A percentile compares a stretch with the other conserved stretches of the same genome.
Evolutionary conservation across 1,284 basidiomycete species (phyloP).

Genomic region (Nidula niveotomentosa): DNA sequence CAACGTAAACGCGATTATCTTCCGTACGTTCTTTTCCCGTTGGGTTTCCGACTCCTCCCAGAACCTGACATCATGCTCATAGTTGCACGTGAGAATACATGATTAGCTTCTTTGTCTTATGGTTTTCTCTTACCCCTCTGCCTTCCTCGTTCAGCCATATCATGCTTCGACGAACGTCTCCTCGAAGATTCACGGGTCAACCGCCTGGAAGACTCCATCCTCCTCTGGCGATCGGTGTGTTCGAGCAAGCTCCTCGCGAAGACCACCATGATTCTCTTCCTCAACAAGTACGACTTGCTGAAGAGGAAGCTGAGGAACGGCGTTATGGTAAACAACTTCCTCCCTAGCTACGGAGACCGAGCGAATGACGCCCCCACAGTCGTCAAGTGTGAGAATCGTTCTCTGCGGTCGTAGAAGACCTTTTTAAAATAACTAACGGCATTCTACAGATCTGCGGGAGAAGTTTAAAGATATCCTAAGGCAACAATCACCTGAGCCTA

Average conservation of each 20-base stretch:
- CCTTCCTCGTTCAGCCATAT: slow-evolving; percentile 44
- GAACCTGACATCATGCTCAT: background rate
- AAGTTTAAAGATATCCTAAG: slow-evolving; percentile 60
- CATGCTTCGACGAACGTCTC: slow-evolving; percentile 64
- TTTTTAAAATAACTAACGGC: no score
- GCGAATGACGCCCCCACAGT: slow-evolving; percentile 52
- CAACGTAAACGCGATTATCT: slow-evolving; percentile 64
- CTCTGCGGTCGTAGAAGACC: background rate
- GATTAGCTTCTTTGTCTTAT: background rate
- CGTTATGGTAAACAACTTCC: slow-evolving; percentile 51
- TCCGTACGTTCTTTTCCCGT: slow-evolving; percentile 33
- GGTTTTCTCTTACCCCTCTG: background rate
- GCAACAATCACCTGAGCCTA: slow-evolving; percentile 42
- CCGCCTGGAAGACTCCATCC: slow-evolving; percentile 65
- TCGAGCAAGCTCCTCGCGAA: slow-evolving; percentile 54
- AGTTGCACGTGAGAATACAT: slow-evolving; percentile 37
- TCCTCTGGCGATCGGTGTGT: slow-evolving; percentile 61
- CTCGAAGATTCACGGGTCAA: slow-evolving; percentile 60
- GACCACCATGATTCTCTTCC: slow-evolving; percentile 58
- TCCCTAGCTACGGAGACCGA: slow-evolving; percentile 58
- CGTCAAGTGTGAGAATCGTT: slow-evolving; percentile 42
- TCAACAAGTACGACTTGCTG: slow-evolving; percentile 69
- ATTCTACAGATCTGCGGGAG: slow-evolving; percentile 32
- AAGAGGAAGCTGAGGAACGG: slow-evolving; percentile 55
- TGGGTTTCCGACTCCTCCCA: background rate